Evolutionary conservation across 225 moss, liverwort and hornwort species (phyloP).

Genomic region (Neckera pumila): DNA sequence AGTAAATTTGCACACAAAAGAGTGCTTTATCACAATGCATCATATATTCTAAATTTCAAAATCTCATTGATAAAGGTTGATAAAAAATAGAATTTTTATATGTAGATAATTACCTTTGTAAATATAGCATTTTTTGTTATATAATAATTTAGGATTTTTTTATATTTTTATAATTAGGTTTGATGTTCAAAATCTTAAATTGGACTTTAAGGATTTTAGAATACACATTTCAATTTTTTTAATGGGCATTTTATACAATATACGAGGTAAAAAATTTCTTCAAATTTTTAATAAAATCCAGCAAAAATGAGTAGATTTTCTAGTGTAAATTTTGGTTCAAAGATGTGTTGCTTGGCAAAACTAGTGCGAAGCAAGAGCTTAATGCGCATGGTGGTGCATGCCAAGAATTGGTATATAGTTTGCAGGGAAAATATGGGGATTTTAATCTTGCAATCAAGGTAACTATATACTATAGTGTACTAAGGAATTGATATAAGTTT

Average conservation of each 20-base stretch:
- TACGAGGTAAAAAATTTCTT: no score
- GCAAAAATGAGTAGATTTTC: no score
- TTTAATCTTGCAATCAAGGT: no score
- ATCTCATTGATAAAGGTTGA: neutral
- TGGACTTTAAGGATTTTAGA: neutral
- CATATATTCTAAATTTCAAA: neutral
- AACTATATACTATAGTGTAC: no score
- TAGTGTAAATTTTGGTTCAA: neutral
- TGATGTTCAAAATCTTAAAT: neutral
- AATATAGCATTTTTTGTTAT: neutral
- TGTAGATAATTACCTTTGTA: neutral
- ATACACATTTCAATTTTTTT: neutral
- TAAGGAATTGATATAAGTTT: no score
- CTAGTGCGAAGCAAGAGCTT: neutral
- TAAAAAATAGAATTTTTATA: no score
- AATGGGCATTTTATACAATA: neutral
- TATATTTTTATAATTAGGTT: neutral
- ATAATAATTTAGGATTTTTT: neutral
- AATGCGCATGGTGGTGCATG: neutral
- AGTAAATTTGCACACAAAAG: neutral
- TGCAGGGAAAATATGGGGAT: no score
- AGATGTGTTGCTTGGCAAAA: neutral
- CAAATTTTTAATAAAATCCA: neutral
- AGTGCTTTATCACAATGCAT: neutral
- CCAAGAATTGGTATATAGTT: rapidly evolving